Base-by-base conservation (phyloP, 805 yeast species). In the Ogataea pilisensis region DNA sequence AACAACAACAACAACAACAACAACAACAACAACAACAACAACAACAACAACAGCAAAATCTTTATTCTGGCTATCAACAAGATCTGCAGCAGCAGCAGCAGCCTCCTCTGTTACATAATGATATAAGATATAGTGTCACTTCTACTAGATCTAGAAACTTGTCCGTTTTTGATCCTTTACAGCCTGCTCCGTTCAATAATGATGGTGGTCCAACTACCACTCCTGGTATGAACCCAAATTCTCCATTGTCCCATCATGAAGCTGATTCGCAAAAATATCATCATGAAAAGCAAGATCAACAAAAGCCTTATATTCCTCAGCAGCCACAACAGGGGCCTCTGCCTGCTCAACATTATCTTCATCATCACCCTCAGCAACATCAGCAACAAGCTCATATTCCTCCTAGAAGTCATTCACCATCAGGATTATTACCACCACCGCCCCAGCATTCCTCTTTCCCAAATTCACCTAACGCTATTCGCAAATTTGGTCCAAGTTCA, bases 151-250 rank as follows among this genome's bases (percentile, higher is more conserved):
- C 64, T 11, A 60, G 76, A 34, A 70, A 70, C 44, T 55, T 61
- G 26, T 69, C 75, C 12, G 64, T 70, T 16, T 62, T 61, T 45
- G 68, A 58, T 39, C 66, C 68, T 3, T 43, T 63, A 32, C 64
- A 53, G 37, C 57, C 60, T 9, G 19, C 47, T 26, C 54, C 52
- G 13, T 14, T 24, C 28, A 6, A 8, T 7, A 13, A 13, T 27
- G 29, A 13, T 27, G 13, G 13, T 29, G 11, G 5, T 14, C 16
- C 17, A 16, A 14, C 27, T 40, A 9, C 32, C 27, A 21, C 27
- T 35, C 13, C 32, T n/a, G 17, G 31, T 18, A 17, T 20, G 16
- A 31, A 12, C 11, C 19, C 34, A 12, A 8, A 21, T 32, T 7
- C 27, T 19, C 22, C 5, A 8, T 18, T 20, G 14, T 12, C 18